A percentile compares a stretch with the other conserved stretches of the same genome.
Evolutionary conservation across 1,284 basidiomycete species (phyloP).

Genomic region (Coniferiporia weirii): DNA sequence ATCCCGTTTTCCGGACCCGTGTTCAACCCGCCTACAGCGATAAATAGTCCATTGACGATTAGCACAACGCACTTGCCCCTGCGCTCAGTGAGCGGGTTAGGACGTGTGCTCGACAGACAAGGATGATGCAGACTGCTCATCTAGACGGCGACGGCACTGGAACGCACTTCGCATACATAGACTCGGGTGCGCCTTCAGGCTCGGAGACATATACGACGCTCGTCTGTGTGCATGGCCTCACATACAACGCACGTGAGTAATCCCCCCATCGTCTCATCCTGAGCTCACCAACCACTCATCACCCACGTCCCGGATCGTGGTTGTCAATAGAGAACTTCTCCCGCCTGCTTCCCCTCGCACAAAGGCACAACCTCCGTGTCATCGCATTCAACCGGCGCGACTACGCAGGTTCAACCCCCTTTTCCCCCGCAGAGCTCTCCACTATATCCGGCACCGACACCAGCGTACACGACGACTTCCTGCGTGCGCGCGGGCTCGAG

Average conservation of each 20-base stretch:
- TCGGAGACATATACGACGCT: constrained; percentile 14
- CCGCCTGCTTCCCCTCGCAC: constrained; percentile 17
- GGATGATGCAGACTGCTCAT: constrained; percentile 2
- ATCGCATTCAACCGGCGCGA: constrained; percentile 24
- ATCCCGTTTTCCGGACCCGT: too few species aligned
- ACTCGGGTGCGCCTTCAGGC: constrained; percentile 9
- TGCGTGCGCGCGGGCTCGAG: constrained; percentile 19
- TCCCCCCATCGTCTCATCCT: neutral
- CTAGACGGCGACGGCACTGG: constrained; percentile 3
- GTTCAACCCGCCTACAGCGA: too few species aligned
- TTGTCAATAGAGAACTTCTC: constrained; percentile 15
- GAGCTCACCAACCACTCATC: neutral
- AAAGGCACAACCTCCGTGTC: constrained; percentile 21
- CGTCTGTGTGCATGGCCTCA: constrained; percentile 16
- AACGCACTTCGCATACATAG: constrained; percentile 13
- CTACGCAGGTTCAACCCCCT: constrained; percentile 23
- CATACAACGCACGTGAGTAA: constrained; percentile 14
- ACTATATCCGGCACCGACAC: constrained; percentile 6
- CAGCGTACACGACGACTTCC: constrained; percentile 11
- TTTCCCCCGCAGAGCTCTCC: constrained; percentile 19
- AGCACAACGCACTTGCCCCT: too few species aligned
- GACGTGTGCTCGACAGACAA: neutral
- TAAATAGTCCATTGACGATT: too few species aligned
- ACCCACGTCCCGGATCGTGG: too few species aligned
- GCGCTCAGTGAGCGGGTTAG: too few species aligned